A percentile compares a stretch with the other conserved stretches of the same genome.
Evolutionary conservation across 169 alveolate species (phyloP).

Genomic region (Theileria parva): DNA sequence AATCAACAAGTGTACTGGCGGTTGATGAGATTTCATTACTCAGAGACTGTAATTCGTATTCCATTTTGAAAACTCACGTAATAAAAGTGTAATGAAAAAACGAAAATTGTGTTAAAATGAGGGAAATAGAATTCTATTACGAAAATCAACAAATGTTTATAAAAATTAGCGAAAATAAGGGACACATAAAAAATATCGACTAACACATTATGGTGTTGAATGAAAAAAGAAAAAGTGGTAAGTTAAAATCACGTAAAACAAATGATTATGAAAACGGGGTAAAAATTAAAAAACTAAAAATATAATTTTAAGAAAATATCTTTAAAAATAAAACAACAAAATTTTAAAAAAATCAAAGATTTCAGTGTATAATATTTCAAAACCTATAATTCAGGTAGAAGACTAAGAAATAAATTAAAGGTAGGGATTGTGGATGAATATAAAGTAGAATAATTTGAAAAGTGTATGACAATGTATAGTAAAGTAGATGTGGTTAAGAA

Average conservation of each 20-base stretch:
- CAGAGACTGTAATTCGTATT: background rate
- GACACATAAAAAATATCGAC: no score
- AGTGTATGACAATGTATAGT: background rate
- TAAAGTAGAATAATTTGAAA: background rate
- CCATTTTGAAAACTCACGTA: constrained; percentile 1
- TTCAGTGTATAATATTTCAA: background rate
- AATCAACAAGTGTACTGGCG: constrained; percentile 14
- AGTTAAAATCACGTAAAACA: no score
- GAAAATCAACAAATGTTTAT: background rate
- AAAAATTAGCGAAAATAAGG: background rate
- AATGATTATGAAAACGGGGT: background rate
- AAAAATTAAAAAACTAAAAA: no score
- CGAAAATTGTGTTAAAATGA: background rate
- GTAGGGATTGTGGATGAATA: background rate
- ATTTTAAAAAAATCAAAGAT: background rate
- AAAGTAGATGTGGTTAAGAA: background rate
- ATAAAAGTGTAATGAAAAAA: background rate
- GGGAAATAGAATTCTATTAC: background rate
- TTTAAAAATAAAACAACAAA: background rate
- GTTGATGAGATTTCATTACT: background rate
- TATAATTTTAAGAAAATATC: background rate
- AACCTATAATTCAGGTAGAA: background rate
- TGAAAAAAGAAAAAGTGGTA: no score
- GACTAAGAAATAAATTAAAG: background rate
- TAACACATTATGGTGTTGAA: background rate